Base-by-base conservation (phyloP, 2,329 filamentous ascomycete species). In the Cercospora janseana region DNA sequence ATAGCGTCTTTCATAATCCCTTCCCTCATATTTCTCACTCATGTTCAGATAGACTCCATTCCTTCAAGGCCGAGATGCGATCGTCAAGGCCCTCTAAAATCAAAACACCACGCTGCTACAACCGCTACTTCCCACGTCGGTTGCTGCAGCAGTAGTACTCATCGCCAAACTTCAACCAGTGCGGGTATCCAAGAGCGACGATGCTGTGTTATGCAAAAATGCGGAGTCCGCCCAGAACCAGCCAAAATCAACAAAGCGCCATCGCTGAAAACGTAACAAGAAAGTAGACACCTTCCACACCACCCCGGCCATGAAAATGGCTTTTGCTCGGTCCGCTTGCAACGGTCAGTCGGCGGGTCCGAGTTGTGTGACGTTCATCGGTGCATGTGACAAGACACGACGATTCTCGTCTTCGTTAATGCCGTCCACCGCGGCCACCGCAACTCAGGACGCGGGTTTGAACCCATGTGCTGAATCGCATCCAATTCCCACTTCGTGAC, bases 391-490 rank as follows among this genome's bases (percentile, higher is more conserved):
- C 29, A 26, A 18, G 13, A 29, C 28, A 45, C 8, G 12, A 24
- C 20, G 12, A 38, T 29, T 15, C 4, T 16, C 13, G 7, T 31
- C 16, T 26, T 38, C 15, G 7, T 38, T 13, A 40, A 20, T 18
- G 20, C 31, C 44, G 24, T 16, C 26, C 32, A 12, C 44, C n/a
- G 23, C 44, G 21, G 24, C 26, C 41, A 29, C 70, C 69, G 51
- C 79, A 70, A 56, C 78, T 76, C 56, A 80, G 72, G 49, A 81
- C 63, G 51, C 78, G 70, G 24, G 78, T 81, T 60, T 75, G 73
- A 53, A 79, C 68, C 79, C 79, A 81, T 1, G 78, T 78, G 47
- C 79, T 67, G 60, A 81, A 80, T 18, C 75, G 69, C 51, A 79
- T 69, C 78, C 78, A 81, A 16, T 70, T 64, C 23, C 57, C 55